Percentiles rank a stretch among this genome's conserved stretches.
Evolutionary conservation across 805 yeast species (phyloP).

Genomic region (Pichia occidentalis): DNA sequence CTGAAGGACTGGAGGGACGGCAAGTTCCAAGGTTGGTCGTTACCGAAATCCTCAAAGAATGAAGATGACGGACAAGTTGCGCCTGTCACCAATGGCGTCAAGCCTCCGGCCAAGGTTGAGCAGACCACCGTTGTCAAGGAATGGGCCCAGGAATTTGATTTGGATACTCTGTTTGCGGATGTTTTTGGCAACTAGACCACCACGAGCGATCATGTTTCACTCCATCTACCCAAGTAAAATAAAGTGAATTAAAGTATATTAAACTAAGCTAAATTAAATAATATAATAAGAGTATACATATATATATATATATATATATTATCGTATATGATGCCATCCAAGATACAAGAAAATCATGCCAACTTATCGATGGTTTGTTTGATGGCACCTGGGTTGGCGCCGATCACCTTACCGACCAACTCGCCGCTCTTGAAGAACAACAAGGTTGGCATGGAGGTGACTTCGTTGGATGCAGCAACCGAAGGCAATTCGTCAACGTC

Average conservation of each 20-base stretch:
- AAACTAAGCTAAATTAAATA: background rate
- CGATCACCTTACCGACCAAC: conserved; percentile 72
- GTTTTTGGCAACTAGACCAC: conserved; percentile 26
- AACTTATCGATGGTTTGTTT: conserved; percentile 46
- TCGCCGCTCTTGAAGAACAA: conserved; percentile 79
- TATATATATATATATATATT: background rate
- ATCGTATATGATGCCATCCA: too few relatives aligned
- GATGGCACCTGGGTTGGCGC: conserved; percentile 84
- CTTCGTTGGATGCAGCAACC: conserved; percentile 61
- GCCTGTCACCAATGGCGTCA: conserved; percentile 29
- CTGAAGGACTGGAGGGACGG: conserved; percentile 98
- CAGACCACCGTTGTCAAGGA: conserved; percentile 74
- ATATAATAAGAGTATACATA: background rate
- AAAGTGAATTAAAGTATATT: background rate
- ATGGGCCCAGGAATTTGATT: conserved; percentile 93
- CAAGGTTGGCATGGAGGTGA: conserved; percentile 54
- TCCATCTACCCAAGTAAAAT: too few relatives aligned
- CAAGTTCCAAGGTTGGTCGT: conserved; percentile 82
- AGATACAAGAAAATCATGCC: conserved; percentile 20
- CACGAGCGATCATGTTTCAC: too few relatives aligned
- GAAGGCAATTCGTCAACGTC: conserved; percentile 83
- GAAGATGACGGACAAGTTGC: conserved; percentile 29
- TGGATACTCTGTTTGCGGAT: conserved; percentile 67
- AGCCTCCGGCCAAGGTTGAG: conserved; percentile 43
- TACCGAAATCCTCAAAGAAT: conserved; percentile 46